Evolutionary conservation across 23 red algal genomes (phyloP), one percentile per base, ranked within the genome.

Genomic region (Pyropia yezoensis): DNA sequence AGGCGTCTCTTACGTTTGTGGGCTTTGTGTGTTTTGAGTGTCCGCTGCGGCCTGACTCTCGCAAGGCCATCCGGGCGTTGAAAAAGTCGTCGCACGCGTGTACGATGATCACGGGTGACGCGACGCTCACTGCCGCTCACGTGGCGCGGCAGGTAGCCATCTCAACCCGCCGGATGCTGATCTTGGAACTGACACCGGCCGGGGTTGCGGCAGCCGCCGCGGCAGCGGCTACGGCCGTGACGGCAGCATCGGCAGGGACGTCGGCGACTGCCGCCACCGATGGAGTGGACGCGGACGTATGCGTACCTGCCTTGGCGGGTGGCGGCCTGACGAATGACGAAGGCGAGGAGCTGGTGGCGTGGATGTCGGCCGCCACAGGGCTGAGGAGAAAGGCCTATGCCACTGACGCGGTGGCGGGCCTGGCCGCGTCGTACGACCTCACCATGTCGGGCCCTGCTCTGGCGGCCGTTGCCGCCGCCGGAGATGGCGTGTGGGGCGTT

Each of bases 11-110:
- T 22, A 70, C 28, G 25, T 98, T 91, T 81, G 86, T 68, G 52
- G 94, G 94, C 18, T 98, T 98, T 81, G 58, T 87, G 6, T 78
- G 76, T 33, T 98, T 91, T 72, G 84, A 90, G 59, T 90, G 86
- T 76, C 94, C 94, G 14, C 28, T 89, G 45, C 74, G 94, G 28
- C 49, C 66, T 16, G 94, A 98, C 67, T 98, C 94, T 3, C 72
- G 74, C 27, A 87, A 78, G 49, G 86, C 85, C 24, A 73, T 87
- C 22, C 71, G 70, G 30, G 47, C 62, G 50, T 71, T 98, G 45
- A 76, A 74, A 59, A 88, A 83, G 34, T 70, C 84, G 54, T 88
- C 60, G 18, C 85, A 98, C 75, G 52, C 56, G 14, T 87, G 91
- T 14, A 62, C 61, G 3, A 87, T 98, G 94, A 91, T 98, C 45